These are phyloP conservation scores for Nannochloropsis gaditana DNA, from an alignment of 108 stramenopile genomes.

Conservation along the genomic window DNA sequence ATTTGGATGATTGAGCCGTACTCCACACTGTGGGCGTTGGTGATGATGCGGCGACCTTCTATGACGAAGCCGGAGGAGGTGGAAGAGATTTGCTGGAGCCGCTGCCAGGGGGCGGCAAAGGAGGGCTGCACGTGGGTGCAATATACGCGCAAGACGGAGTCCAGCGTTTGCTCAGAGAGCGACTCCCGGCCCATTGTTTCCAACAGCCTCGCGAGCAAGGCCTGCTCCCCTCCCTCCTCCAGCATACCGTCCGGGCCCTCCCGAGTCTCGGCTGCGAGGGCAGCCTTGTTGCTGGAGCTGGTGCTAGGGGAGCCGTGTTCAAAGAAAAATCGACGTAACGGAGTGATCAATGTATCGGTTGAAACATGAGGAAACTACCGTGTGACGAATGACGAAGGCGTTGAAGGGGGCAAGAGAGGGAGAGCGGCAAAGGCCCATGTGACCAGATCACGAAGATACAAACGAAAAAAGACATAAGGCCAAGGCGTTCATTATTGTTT, in stretches of 20 bases:
- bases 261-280: neutral
- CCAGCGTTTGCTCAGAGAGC: neutral
- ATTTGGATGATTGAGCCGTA: conserved; percentile 58
- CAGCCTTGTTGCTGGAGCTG: conserved; percentile 1
- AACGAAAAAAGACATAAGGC: no score
- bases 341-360: no score
- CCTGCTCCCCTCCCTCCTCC: neutral
- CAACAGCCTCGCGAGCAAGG: neutral
- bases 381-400: no score
- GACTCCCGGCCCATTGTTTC: conserved; percentile 15
- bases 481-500: no score
- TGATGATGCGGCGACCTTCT: conserved; percentile 56
- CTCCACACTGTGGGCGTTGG: conserved; percentile 66
- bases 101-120: conserved; percentile 50
- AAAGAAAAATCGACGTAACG: no score
- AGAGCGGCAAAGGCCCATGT: no score
- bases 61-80: conserved; percentile 51
- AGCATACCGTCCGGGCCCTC: neutral
- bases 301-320: neutral
- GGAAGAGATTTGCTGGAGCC: conserved; percentile 46
- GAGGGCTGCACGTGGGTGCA: conserved; percentile 49
- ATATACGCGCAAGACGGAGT: conserved; percentile 26
- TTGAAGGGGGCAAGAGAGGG: no score
- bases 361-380: no score
- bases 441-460: no score